phyloP scores from a whole-genome alignment of 2,329 filamentous ascomycete species.

The Fusarium sp. region DNA sequence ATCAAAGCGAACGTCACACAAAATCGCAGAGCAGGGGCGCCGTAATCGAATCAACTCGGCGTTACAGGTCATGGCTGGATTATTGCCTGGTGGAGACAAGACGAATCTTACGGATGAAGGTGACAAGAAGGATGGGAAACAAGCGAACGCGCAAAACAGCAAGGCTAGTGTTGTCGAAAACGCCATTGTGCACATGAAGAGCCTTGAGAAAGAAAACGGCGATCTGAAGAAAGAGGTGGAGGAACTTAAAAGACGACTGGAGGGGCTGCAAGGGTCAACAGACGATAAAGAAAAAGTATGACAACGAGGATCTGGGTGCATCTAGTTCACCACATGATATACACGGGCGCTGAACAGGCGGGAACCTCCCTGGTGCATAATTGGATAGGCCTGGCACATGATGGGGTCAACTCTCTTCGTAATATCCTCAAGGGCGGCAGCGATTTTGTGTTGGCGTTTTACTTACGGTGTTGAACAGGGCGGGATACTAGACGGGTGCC shows the following conservation, averaged over 20 bases:
- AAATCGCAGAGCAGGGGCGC: constrained; percentile 95
- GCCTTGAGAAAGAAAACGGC: constrained; percentile 77
- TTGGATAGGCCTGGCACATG: constrained; percentile 21
- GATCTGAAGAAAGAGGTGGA: constrained; percentile 69
- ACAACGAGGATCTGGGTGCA: constrained; percentile 2
- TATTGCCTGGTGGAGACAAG: constrained; percentile 72
- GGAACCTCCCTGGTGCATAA: constrained; percentile 6
- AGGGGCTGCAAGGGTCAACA: constrained; percentile 35
- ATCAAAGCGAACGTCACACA: constrained; percentile 96
- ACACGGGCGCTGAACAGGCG: not conserved
- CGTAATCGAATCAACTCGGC: constrained; percentile 95
- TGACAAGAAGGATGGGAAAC: constrained; percentile 58
- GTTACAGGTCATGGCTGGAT: constrained; percentile 85
- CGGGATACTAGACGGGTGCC: constrained; percentile 27
- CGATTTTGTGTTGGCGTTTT: constrained; percentile 25
- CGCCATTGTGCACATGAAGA: constrained; percentile 94
- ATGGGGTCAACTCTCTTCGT: constrained; percentile 6
- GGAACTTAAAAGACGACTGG: constrained; percentile 45
- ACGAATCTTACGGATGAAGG: constrained; percentile 53
- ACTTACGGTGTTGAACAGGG: constrained; percentile 14
- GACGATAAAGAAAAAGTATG: constrained; percentile 14
- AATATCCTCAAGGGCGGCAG: constrained; percentile 21
- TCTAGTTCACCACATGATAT: not conserved
- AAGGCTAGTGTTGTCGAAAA: constrained; percentile 98
- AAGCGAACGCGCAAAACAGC: constrained; percentile 72